Base-by-base conservation (phyloP, 805 yeast species). In the Lachancea thermotolerans region DNA sequence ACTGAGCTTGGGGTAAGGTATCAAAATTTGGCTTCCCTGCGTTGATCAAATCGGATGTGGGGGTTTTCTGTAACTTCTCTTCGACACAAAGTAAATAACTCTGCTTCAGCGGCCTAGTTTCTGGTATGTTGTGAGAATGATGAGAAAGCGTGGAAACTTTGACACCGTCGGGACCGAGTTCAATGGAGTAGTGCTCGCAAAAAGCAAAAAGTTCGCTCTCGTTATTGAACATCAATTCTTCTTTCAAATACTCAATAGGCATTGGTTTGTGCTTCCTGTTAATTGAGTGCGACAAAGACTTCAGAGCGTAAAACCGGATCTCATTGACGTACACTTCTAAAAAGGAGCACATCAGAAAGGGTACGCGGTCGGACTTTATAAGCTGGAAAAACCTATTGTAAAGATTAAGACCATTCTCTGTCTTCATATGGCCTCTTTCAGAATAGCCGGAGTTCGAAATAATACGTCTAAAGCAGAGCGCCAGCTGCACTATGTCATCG, bases 241-340 rank as follows among this genome's bases (percentile, higher is more conserved):
- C 60, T 15, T 65, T 60, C 12, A 90, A 61, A 9, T 73, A 60
- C 1, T 57, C 55, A 0, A 78, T 71, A 3, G 80, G 70, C 49
- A 82, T 77, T 1, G 88, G 82, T 54, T 78, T 83, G 2, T 87
- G 81, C 46, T 79, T 82, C 2, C 81, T 73, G 56, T 90, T 95
- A 47, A 78, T 74, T 0, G 89, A 68, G 47, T 77, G 69, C 3
- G 84, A 67, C 68, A 93, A 69, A 0, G 87, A 68, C 54, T 77
- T 78, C 46, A 91, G 59, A 0, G 91, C 89, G 55, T 79, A 78
- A 52, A 84, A 80, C 37, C 97, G 65, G 2, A 89, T 70, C 46
- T 88, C 91, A 55, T 84, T 85, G 58, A 87, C 79, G 53, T 85
- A 89, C 2, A 81, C 78, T 59, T 93, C 96, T 15, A 86, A 64